Conservation (phyloP, 495 filamentous ascomycete species). For the Aspergillus sclerotiicarbonarius region DNA sequence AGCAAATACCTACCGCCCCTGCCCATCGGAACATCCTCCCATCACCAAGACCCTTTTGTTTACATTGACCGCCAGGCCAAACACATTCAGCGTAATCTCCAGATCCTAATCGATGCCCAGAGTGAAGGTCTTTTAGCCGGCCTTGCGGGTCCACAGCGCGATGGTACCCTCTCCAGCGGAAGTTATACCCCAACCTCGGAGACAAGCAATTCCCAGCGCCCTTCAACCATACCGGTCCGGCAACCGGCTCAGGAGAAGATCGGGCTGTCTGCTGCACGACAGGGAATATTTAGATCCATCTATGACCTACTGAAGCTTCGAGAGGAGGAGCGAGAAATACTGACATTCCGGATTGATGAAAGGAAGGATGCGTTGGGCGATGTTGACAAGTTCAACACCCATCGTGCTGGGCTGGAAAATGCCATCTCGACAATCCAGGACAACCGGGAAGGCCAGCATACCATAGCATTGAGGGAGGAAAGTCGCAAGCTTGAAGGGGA, state of each 20-base stretch:
- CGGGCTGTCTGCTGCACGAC: slow-evolving; percentile 63
- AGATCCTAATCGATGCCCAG: slow-evolving; percentile 81
- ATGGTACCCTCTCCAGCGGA: slow-evolving; percentile 44
- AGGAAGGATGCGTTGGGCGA: slow-evolving; percentile 58
- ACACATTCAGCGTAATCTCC: slow-evolving; percentile 71
- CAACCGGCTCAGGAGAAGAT: slow-evolving; percentile 58
- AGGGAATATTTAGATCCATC: slow-evolving; percentile 70
- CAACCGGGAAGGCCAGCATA: slow-evolving; percentile 34
- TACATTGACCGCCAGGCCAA: slow-evolving; percentile 45
- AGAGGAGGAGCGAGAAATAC: slow-evolving; percentile 62
- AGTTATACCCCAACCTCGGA: slow-evolving; percentile 46
- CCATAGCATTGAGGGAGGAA: slow-evolving; percentile 49
- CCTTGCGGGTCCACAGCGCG: slow-evolving; percentile 31
- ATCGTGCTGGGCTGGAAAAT: slow-evolving; percentile 44
- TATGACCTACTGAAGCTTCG: slow-evolving; percentile 69
- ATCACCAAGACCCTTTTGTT: slow-evolving; percentile 41
- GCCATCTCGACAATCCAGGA: slow-evolving; percentile 43
- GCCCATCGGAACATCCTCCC: slow-evolving; percentile 28
- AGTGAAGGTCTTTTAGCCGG: slow-evolving; percentile 67
- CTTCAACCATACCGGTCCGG: slow-evolving; percentile 57
- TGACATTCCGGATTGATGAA: slow-evolving; percentile 55
- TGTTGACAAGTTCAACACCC: slow-evolving; percentile 59
- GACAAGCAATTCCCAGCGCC: slow-evolving; percentile 22
- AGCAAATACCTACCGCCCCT: slow-evolving; percentile 26
- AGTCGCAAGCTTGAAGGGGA: slow-evolving; percentile 53